These are phyloP conservation scores for Nemania bipapillata DNA, from an alignment of 2,329 filamentous ascomycete species.

Conservation along the genomic window DNA sequence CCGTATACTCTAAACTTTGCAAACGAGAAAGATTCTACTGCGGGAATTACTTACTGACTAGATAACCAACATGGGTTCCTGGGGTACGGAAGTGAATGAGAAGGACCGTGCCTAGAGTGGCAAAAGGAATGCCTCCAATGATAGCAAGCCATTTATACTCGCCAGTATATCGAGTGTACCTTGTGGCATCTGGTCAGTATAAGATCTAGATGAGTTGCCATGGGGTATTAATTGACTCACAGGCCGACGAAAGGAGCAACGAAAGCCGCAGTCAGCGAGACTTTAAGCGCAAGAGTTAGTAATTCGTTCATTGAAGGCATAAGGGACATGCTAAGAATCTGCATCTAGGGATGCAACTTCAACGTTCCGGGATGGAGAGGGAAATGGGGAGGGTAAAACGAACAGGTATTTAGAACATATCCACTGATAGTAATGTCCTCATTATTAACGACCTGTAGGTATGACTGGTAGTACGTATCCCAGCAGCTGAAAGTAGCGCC, in stretches of 20 bases:
- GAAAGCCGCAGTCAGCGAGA: conserved; percentile 12
- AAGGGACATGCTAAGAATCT: background rate
- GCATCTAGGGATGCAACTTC: background rate
- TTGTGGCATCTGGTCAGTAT: background rate
- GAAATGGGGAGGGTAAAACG: background rate
- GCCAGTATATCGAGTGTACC: conserved; percentile 18
- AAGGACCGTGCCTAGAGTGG: conserved; percentile 15
- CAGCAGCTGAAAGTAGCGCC: conserved; percentile 1
- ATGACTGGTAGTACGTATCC: conserved; percentile 24
- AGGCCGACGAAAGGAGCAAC: conserved; percentile 22
- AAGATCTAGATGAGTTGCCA: background rate
- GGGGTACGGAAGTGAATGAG: conserved; percentile 23
- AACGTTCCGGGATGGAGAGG: background rate
- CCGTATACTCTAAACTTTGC: too few species aligned
- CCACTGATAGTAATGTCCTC: conserved; percentile 13
- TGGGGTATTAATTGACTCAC: background rate
- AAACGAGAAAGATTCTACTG: background rate
- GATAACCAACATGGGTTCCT: conserved; percentile 12
- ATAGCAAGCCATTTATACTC: conserved; percentile 19
- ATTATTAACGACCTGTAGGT: conserved; percentile 21
- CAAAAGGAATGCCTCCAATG: conserved; percentile 13
- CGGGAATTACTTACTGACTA: conserved; percentile 10
- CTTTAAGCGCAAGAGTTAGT: background rate
- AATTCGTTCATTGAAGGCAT: background rate
- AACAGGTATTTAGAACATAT: conserved; percentile 20